These are phyloP conservation scores for Acacia crassicarpa DNA, from an alignment of 306 rosid species.

Conservation along the genomic window DNA sequence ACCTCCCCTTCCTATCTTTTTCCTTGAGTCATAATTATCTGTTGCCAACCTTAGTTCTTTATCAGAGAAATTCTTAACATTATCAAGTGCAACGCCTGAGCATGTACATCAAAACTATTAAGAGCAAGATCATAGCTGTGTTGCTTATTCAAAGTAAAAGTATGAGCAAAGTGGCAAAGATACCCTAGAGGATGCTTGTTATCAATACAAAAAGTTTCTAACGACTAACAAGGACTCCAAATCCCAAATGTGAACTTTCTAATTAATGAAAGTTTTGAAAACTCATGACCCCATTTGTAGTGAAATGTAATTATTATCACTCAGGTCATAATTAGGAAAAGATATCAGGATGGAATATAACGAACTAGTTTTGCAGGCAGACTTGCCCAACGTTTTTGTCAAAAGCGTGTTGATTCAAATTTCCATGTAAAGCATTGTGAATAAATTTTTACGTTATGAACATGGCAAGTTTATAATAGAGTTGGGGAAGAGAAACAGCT, in stretches of 20 bases:
- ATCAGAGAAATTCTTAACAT: constrained; percentile 59
- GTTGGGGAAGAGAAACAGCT: background rate
- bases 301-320: background rate
- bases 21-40: constrained; percentile 58
- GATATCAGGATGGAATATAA: background rate
- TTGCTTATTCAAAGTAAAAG: background rate
- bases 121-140: background rate
- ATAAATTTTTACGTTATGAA: background rate
- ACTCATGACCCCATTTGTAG: background rate
- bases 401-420: background rate
- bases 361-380: background rate
- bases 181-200: background rate
- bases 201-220: background rate
- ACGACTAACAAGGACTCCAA: background rate
- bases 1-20: constrained; percentile 89
- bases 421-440: background rate
- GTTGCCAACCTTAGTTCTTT: constrained; percentile 74
- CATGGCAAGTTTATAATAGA: background rate
- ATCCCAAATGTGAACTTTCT: background rate
- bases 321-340: background rate
- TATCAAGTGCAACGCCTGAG: constrained; percentile 54
- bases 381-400: background rate
- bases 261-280: background rate
- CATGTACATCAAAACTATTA: constrained; percentile 6
- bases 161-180: background rate